phyloP scores from a whole-genome alignment of 2,329 filamentous ascomycete genomes.

The Exophiala viscosa region DNA sequence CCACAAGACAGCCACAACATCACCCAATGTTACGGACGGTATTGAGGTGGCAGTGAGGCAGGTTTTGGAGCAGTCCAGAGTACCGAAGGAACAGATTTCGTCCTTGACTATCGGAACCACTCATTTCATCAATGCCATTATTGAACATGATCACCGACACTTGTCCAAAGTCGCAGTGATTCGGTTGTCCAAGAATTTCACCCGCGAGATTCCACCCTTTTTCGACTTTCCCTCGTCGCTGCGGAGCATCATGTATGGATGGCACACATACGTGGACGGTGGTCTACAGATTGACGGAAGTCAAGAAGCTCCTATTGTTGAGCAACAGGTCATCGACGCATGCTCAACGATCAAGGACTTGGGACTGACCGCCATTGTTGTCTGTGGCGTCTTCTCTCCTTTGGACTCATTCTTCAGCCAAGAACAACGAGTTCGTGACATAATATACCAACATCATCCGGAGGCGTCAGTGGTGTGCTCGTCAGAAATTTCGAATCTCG shows the following conservation, averaged over 20 bases:
- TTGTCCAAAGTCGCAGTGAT: slow-evolving; percentile 52
- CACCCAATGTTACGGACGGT: slow-evolving; percentile 37
- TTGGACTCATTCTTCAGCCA: slow-evolving; percentile 41
- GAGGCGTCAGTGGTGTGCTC: slow-evolving; percentile 29
- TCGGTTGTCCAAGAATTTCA: slow-evolving; percentile 47
- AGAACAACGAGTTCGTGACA: slow-evolving; percentile 38
- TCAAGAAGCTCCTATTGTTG: slow-evolving; percentile 39
- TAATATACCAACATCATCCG: slow-evolving; percentile 37
- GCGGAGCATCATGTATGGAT: slow-evolving; percentile 44
- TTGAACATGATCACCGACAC: slow-evolving; percentile 47
- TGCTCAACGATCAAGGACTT: slow-evolving; percentile 39
- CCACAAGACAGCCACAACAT: slow-evolving; percentile 38
- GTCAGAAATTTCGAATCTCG: slow-evolving; percentile 28
- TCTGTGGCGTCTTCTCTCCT: slow-evolving; percentile 47
- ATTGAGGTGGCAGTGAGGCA: slow-evolving; percentile 37
- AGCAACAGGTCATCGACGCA: slow-evolving; percentile 38
- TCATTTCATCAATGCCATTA: slow-evolving; percentile 48
- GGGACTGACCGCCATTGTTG: slow-evolving; percentile 38
- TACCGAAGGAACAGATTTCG: slow-evolving; percentile 34
- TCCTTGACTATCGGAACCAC: slow-evolving; percentile 52
- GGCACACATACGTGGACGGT: slow-evolving; percentile 48
- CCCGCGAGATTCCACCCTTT: slow-evolving; percentile 49
- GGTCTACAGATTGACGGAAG: slow-evolving; percentile 43
- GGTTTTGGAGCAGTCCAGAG: slow-evolving; percentile 34
- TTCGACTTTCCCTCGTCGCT: slow-evolving; percentile 47